These are phyloP conservation scores for Iris macrosiphon DNA, from an alignment of 106 monocot species.

Conservation along the genomic window DNA sequence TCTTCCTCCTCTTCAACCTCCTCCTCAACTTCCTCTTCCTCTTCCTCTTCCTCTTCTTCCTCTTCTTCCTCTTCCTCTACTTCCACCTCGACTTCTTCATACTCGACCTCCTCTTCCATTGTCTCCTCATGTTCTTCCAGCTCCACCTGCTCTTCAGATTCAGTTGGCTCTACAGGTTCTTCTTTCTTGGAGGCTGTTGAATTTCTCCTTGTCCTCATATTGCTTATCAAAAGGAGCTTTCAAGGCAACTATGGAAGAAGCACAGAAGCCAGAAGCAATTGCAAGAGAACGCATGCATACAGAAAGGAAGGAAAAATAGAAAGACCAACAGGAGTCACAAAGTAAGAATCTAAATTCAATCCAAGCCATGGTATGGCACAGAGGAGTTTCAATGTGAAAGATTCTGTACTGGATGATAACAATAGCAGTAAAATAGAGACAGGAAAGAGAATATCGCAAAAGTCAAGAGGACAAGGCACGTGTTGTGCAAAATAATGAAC, in stretches of 20 bases:
- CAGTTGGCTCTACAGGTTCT: constrained; percentile 33
- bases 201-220: constrained; percentile 50
- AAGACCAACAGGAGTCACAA: constrained; percentile 57
- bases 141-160: constrained; percentile 26
- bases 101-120: constrained; percentile 42
- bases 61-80: constrained; percentile 38
- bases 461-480: no score
- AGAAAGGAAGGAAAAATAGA: constrained; percentile 48
- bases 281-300: constrained; percentile 37
- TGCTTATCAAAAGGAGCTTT: constrained; percentile 49
- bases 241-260: constrained; percentile 64
- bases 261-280: constrained; percentile 69
- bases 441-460: constrained; percentile 37
- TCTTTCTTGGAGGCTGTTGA: constrained; percentile 27
- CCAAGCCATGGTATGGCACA: constrained; percentile 41
- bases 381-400: constrained; percentile 39
- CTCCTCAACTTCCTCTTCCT: constrained; percentile 21
- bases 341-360: constrained; percentile 52
- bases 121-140: constrained; percentile 27
- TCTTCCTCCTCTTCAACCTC: constrained; percentile 31
- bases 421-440: constrained; percentile 40
- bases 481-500: constrained; percentile 28
- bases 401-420: constrained; percentile 38
- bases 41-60: constrained; percentile 37
- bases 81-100: constrained; percentile 45